Percentiles rank a stretch among this genome's conserved stretches.
phyloP scores from a whole-genome alignment of 139 green algal genomes.

The Chlamydomonas eustigma region DNA sequence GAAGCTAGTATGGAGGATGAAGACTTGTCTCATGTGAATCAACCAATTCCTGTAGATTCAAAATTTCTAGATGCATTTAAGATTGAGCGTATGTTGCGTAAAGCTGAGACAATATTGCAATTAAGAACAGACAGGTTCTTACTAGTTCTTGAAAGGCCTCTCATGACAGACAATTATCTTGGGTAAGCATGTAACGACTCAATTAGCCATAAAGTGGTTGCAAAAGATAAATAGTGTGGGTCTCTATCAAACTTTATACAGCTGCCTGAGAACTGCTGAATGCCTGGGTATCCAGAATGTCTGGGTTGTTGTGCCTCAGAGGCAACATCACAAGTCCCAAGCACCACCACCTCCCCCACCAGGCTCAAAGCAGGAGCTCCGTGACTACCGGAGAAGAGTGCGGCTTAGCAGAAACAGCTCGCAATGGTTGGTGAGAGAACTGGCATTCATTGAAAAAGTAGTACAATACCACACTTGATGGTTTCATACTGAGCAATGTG shows the following conservation, averaged over 20 bases:
- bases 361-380: not conserved
- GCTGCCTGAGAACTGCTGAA: not conserved
- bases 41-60: too few species aligned
- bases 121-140: constrained; percentile 34
- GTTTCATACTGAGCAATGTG: too few species aligned
- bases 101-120: constrained; percentile 16
- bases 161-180: constrained; percentile 46
- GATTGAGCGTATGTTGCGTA: not conserved
- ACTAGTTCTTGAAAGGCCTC: constrained; percentile 40
- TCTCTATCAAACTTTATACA: not conserved
- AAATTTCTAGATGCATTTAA: not conserved
- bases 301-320: constrained; percentile 34
- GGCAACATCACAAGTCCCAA: constrained; percentile 1
- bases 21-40: too few species aligned
- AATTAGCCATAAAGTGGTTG: not conserved
- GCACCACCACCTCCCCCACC: not conserved
- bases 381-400: not conserved
- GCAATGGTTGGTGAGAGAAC: constrained; percentile 6
- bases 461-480: too few species aligned
- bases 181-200: constrained; percentile 6
- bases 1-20: too few species aligned
- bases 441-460: too few species aligned
- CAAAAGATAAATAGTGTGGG: not conserved
- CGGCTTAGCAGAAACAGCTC: constrained; percentile 4
- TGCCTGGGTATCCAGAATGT: constrained; percentile 38